Percentiles rank a stretch among this genome's conserved stretches.
Evolutionary conservation across 129 eudicot genomes (phyloP).

Genomic region (Apium graveolens): DNA sequence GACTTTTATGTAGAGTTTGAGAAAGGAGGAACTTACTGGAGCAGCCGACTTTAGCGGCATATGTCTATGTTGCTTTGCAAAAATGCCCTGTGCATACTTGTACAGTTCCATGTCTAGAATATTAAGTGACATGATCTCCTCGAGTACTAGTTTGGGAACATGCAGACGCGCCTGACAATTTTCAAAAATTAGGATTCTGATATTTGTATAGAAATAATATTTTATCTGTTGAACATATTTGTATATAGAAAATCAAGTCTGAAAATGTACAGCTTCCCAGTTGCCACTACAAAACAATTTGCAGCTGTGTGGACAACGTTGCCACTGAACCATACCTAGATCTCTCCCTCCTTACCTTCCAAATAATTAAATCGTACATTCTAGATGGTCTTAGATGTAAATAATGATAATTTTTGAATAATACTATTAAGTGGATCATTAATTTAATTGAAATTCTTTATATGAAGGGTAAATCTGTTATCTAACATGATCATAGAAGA

Average conservation of each 20-base stretch:
- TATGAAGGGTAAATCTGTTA: not conserved
- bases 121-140: slow-evolving; percentile 55
- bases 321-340: not conserved
- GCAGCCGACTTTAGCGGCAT: slow-evolving; percentile 31
- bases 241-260: not conserved
- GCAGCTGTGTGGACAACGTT: not conserved
- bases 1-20: not conserved
- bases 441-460: not conserved
- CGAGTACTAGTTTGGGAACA: slow-evolving; percentile 47
- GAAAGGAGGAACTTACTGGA: slow-evolving; percentile 28
- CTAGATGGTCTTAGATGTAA: not conserved
- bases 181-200: not conserved
- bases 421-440: not conserved
- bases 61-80: slow-evolving; percentile 39
- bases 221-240: not conserved
- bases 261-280: not conserved
- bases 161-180: slow-evolving; percentile 45
- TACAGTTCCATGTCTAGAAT: slow-evolving; percentile 74
- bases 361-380: not conserved
- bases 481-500: not conserved
- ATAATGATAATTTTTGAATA: not conserved
- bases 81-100: slow-evolving; percentile 54
- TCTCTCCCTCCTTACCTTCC: not conserved
- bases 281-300: not conserved
- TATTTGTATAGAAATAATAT: not conserved